Percentiles rank a stretch among this genome's conserved stretches.
Evolutionary conservation across 2,329 filamentous ascomycete genomes (phyloP).

Genomic region (Exophiala xenobiotica): DNA sequence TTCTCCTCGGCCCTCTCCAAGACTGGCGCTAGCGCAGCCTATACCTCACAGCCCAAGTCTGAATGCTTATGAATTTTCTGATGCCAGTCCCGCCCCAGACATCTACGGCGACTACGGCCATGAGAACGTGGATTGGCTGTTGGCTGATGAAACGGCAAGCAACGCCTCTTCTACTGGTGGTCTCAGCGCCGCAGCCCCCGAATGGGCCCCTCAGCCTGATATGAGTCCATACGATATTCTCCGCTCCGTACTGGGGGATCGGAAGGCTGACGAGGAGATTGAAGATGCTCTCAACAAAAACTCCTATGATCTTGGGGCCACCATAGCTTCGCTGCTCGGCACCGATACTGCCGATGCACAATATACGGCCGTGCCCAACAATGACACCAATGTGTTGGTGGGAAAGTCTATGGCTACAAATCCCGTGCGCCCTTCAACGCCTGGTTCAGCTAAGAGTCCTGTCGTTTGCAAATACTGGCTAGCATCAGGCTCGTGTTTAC

Average conservation of each 20-base stretch:
- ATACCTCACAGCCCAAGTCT: conserved; percentile 93
- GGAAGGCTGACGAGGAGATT: conserved; percentile 89
- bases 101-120: conserved; percentile 88
- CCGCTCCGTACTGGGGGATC: conserved; percentile 86
- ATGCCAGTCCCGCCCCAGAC: conserved; percentile 76
- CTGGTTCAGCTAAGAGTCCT: conserved; percentile 74
- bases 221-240: conserved; percentile 99
- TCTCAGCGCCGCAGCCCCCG: conserved; percentile 78
- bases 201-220: conserved; percentile 75
- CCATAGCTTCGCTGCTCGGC: conserved; percentile 80
- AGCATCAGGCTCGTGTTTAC: conserved; percentile 89
- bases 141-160: conserved; percentile 79
- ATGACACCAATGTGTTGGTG: conserved; percentile 69
- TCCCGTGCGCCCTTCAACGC: conserved; percentile 70
- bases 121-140: conserved; percentile 95
- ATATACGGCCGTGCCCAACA: conserved; percentile 49
- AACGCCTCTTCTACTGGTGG: conserved; percentile 68
- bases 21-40: conserved; percentile 84
- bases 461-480: conserved; percentile 98
- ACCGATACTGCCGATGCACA: conserved; percentile 46
- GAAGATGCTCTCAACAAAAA: conserved; percentile 85
- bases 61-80: conserved; percentile 94
- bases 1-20: conserved; percentile 87
- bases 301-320: conserved; percentile 89
- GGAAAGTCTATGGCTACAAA: conserved; percentile 85